Evolutionary conservation across 768 basidiomycete genomes (phyloP), one percentile per base, ranked within the genome.

Genomic region (Psilocybe subaeruginosa): DNA sequence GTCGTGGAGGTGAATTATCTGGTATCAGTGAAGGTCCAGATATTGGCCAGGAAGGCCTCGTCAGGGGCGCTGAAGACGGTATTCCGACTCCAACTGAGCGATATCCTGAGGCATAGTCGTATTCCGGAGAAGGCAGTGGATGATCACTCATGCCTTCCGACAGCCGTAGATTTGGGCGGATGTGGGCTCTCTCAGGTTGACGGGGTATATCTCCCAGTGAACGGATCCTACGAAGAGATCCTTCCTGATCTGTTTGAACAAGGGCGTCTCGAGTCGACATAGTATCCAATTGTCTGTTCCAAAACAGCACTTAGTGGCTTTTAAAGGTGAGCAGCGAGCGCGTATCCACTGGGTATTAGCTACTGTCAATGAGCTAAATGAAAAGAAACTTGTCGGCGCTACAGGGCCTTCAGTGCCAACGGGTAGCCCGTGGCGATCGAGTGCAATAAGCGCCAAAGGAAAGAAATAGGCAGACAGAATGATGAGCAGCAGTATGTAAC

Each of bases 141-240:
- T 53, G 49, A 59, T 54, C 56, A 27, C 33, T 29, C 27, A 35
- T 50, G 11, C 41, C 54, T 45, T 60, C 61, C 19, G 56, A 57
- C 45, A 54, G 19, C 46, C 51, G 45, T 12, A 23, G 29, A 48
- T 35, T 50, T 30, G 62, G 39, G 46, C 46, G 61, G 19, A 62
- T 17, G 54, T 62, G 63, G 3, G 50, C 60, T 16, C 61, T 57
- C 45, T 73, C 74, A 17, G 76, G 72, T n/a, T 61, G 67, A 52
- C 69, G 72, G 50, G 76, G 75, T 12, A 77, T 71, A 60, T 80
- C 80, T 5, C 78, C 77, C 39, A 74, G 69, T 11, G 81, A 81
- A 48, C 78, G 73, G 17, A 70, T 73, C 48, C 78, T 71, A 41
- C 79, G 77, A 52, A 80, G 58, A 8, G 68, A 54, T 14, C 63